These are phyloP conservation scores for Neoboletus magnificus DNA, from an alignment of 768 basidiomycete genomes.

Conservation along the genomic window DNA sequence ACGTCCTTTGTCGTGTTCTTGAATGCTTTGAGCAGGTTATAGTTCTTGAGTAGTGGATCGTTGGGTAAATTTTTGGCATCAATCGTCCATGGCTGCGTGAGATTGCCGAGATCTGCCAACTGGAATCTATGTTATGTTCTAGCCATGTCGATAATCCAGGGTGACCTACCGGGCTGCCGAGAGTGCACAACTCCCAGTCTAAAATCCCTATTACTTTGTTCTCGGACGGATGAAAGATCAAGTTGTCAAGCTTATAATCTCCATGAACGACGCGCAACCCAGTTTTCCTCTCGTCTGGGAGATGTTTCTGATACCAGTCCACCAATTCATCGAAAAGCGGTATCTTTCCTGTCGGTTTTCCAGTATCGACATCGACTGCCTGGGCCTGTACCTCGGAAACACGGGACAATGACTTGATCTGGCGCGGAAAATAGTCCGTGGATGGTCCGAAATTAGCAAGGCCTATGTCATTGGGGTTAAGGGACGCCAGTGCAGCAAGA, in stretches of 20 bases:
- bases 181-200: slow-evolving; percentile 96
- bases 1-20: slow-evolving; percentile 55
- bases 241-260: slow-evolving; percentile 97
- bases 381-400: slow-evolving; percentile 79
- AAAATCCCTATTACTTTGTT: slow-evolving; percentile 91
- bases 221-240: slow-evolving; percentile 91
- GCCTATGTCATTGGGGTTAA: slow-evolving; percentile 64
- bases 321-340: slow-evolving; percentile 72
- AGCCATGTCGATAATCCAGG: not conserved
- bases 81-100: slow-evolving; percentile 81
- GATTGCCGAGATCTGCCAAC: slow-evolving; percentile 88
- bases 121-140: slow-evolving; percentile 21
- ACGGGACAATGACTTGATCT: slow-evolving; percentile 83
- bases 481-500: slow-evolving; percentile 63
- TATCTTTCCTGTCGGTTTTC: slow-evolving; percentile 60
- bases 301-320: slow-evolving; percentile 68
- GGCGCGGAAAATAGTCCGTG: slow-evolving; percentile 86
- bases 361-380: slow-evolving; percentile 62
- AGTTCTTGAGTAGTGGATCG: slow-evolving; percentile 11
- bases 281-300: slow-evolving; percentile 73
- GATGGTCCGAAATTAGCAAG: slow-evolving; percentile 68
- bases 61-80: slow-evolving; percentile 40
- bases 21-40: slow-evolving; percentile 49
- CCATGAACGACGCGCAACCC: slow-evolving; percentile 92
- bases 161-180: slow-evolving; percentile 77